These are phyloP conservation scores for Phytophthora agathidicida DNA, from an alignment of 352 stramenopile genomes.

Conservation along the genomic window DNA sequence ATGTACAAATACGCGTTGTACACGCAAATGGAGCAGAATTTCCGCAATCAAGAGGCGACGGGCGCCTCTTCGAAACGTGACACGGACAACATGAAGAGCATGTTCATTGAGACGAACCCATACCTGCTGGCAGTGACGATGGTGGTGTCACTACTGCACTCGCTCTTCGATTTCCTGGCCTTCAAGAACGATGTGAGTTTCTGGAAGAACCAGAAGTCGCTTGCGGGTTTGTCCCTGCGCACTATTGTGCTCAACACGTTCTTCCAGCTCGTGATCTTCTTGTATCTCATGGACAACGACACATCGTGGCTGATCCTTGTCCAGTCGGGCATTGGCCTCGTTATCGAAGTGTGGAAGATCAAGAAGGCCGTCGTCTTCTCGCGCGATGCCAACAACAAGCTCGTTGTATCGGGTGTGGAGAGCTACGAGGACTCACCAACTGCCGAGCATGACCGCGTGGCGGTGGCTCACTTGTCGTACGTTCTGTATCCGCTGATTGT, in stretches of 20 bases:
- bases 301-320: slow-evolving; percentile 96
- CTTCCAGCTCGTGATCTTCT: slow-evolving; percentile 97
- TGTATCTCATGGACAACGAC: slow-evolving; percentile 98
- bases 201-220: slow-evolving; percentile 97
- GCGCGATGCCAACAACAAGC: slow-evolving; percentile 80
- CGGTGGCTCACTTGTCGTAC: slow-evolving; percentile 84
- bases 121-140: slow-evolving; percentile 96
- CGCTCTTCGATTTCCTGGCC: slow-evolving; percentile 98
- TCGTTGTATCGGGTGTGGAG: slow-evolving; percentile 81
- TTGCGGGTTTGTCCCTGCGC: slow-evolving; percentile 94
- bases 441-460: slow-evolving; percentile 84
- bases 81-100: slow-evolving; percentile 93
- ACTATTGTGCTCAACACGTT: slow-evolving; percentile 96
- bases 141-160: slow-evolving; percentile 95
- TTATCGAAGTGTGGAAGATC: slow-evolving; percentile 95
- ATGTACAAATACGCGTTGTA: slow-evolving; percentile 94
- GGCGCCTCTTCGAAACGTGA: slow-evolving; percentile 91
- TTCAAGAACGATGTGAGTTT: slow-evolving; percentile 99
- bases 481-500: slow-evolving; percentile 91
- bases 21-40: slow-evolving; percentile 92
- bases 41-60: slow-evolving; percentile 92
- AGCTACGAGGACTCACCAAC: slow-evolving; percentile 86
- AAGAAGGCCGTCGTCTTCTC: slow-evolving; percentile 91
- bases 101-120: slow-evolving; percentile 98
- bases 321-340: slow-evolving; percentile 76